Percentiles rank a stretch among this genome's conserved stretches.
Evolutionary conservation across 306 rosid species (phyloP).

Genomic region (Medicago ruthenica): DNA sequence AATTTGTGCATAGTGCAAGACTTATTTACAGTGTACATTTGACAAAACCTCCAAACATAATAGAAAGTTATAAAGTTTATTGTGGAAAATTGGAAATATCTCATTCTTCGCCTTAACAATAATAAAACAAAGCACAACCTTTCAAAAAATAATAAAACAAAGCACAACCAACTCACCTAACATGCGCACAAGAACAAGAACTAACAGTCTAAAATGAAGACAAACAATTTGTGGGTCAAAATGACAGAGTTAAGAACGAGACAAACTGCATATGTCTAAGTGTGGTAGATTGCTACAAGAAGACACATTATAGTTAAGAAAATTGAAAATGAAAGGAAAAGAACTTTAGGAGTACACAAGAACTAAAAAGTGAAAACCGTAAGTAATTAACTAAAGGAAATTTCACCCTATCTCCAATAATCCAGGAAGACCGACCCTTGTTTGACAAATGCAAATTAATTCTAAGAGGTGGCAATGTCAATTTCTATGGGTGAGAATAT

Average conservation of each 20-base stretch:
- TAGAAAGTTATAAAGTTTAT: slow-evolving; percentile 1
- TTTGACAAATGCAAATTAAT: neutral
- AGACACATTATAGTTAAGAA: slow-evolving; percentile 10
- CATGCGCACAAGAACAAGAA: neutral
- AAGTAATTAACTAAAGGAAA: neutral
- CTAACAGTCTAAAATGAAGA: slow-evolving; percentile 1
- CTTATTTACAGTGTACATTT: too few relatives aligned
- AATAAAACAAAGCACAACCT: slow-evolving; percentile 17
- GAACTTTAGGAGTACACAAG: neutral
- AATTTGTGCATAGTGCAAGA: too few relatives aligned
- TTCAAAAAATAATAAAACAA: slow-evolving; percentile 11
- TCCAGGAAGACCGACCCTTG: slow-evolving; percentile 11
- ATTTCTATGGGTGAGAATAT: slow-evolving; percentile 1
- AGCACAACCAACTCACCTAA: slow-evolving; percentile 35
- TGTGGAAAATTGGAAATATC: slow-evolving; percentile 11
- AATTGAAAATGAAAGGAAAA: neutral
- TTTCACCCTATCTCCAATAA: slow-evolving; percentile 5
- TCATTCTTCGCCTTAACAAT: slow-evolving; percentile 24
- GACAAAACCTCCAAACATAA: slow-evolving; percentile 2
- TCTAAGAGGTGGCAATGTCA: neutral
- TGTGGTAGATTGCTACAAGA: neutral
- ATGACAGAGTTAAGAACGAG: slow-evolving; percentile 22
- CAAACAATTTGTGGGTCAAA: slow-evolving; percentile 19
- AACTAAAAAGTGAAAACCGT: slow-evolving; percentile 1
- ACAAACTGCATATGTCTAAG: neutral